Evolutionary conservation across 352 stramenopile genomes (phyloP).

Genomic region (Phytopythium helicoides): DNA sequence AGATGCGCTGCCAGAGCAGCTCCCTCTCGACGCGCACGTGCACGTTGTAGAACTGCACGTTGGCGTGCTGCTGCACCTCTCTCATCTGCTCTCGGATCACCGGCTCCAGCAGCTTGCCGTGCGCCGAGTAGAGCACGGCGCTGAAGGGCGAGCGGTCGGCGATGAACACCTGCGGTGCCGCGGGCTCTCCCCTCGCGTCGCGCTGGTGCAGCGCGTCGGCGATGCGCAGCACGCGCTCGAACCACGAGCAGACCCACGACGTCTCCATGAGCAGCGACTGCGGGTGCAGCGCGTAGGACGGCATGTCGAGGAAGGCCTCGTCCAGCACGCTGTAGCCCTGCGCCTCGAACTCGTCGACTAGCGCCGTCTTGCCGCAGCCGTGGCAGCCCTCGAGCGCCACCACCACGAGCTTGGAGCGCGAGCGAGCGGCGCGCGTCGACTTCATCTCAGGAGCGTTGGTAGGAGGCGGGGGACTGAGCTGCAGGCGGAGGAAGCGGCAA

Average conservation of each 20-base stretch:
- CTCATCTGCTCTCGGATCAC: conserved; percentile 83
- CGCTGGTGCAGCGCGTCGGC: conserved; percentile 41
- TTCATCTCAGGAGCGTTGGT: conserved; percentile 14
- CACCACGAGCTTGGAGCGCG: conserved; percentile 67
- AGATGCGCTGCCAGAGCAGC: conserved; percentile 77
- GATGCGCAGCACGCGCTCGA: conserved; percentile 81
- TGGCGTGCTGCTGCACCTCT: conserved; percentile 69
- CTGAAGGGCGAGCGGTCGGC: conserved; percentile 84
- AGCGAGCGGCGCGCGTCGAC: conserved; percentile 3
- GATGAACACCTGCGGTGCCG: conserved; percentile 68
- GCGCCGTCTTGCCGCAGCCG: conserved; percentile 79
- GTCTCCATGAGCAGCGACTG: conserved; percentile 91
- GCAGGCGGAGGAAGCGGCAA: background rate
- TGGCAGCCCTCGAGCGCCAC: conserved; percentile 88
- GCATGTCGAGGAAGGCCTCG: conserved; percentile 90
- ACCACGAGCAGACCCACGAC: conserved; percentile 89
- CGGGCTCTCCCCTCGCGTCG: conserved; percentile 19
- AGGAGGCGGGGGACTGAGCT: background rate
- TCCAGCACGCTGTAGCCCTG: conserved; percentile 81
- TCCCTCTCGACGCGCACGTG: conserved; percentile 78
- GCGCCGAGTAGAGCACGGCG: conserved; percentile 75
- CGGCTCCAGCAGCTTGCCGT: conserved; percentile 73
- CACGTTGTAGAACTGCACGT: conserved; percentile 84
- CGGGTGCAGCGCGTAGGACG: conserved; percentile 77
- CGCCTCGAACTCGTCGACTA: conserved; percentile 72